Evolutionary conservation across 306 rosid genomes (phyloP).

Genomic region (Ceratonia siliqua): DNA sequence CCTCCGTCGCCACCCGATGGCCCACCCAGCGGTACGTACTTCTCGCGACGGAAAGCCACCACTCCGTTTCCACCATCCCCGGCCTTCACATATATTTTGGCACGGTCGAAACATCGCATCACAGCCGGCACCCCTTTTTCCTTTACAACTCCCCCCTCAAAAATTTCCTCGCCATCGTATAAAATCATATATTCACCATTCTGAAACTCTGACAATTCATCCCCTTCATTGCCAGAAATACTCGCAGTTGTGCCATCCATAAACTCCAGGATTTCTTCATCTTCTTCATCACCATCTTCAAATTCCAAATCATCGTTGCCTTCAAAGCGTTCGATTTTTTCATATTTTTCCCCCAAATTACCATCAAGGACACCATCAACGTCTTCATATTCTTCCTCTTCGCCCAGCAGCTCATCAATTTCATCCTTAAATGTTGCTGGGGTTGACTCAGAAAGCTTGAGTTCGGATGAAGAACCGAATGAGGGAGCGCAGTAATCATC

Average conservation of each 20-base stretch:
- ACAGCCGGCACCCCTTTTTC: constrained; percentile 94
- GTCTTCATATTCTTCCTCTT: constrained; percentile 29
- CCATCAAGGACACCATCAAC: background rate
- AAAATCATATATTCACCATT: constrained; percentile 18
- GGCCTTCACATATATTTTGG: constrained; percentile 68
- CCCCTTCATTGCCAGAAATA: background rate
- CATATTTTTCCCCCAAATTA: constrained; percentile 28
- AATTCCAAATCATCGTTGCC: constrained; percentile 39
- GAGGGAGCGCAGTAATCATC: constrained; percentile 58
- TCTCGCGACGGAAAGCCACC: constrained; percentile 93
- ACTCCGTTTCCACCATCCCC: constrained; percentile 92
- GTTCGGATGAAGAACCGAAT: constrained; percentile 46
- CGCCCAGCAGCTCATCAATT: constrained; percentile 22
- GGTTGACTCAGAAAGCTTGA: constrained; percentile 70
- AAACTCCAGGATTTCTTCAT: constrained; percentile 13
- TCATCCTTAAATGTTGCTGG: constrained; percentile 39
- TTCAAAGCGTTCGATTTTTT: constrained; percentile 36
- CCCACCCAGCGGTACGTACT: constrained; percentile 86
- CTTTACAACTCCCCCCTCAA: constrained; percentile 47
- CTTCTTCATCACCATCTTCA: constrained; percentile 42
- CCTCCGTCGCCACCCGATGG: constrained; percentile 97
- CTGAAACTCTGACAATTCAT: constrained; percentile 3
- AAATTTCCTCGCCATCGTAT: constrained; percentile 21
- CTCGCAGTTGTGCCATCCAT: constrained; percentile 23
- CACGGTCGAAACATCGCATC: constrained; percentile 92